Conservation (phyloP, 2,329 filamentous ascomycete genomes). For the Triangularia setosa region DNA sequence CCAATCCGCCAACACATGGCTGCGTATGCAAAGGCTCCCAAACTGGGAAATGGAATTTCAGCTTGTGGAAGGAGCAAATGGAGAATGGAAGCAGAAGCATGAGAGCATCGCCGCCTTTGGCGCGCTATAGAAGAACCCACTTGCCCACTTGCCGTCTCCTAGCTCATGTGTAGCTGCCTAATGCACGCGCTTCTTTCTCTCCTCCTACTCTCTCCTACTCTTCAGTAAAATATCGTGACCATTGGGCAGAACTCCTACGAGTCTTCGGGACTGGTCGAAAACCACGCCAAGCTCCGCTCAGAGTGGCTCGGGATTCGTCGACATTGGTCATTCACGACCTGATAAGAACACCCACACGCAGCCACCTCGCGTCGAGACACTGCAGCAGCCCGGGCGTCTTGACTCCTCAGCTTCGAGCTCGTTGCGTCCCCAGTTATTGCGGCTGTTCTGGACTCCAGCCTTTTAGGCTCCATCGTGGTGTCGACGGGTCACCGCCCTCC, state of each 20-base stretch:
- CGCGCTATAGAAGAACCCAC: not conserved
- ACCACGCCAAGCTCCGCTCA: not conserved
- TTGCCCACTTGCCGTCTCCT: not conserved
- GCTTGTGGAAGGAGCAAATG: not conserved
- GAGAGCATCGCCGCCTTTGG: not conserved
- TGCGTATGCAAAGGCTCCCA: not conserved
- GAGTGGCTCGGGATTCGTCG: slow-evolving; percentile 11
- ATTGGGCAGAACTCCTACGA: not conserved
- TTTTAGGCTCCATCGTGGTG: not conserved
- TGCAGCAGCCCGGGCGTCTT: not conserved
- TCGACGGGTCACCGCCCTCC: not conserved
- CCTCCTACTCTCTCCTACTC: not conserved
- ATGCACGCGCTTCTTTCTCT: not conserved
- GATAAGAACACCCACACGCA: slow-evolving; percentile 16
- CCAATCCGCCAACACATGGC: not conserved
- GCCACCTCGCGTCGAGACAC: slow-evolving; percentile 5
- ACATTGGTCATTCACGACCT: slow-evolving; percentile 11
- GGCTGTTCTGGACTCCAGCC: not conserved
- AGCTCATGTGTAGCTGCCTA: slow-evolving; percentile 1
- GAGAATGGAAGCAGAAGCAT: not conserved
- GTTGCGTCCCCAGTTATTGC: not conserved
- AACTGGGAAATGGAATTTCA: slow-evolving; percentile 5
- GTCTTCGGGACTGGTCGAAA: not conserved
- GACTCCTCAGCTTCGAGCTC: not conserved
- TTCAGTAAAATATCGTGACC: not conserved